Evolutionary conservation across 2,329 filamentous ascomycete species (phyloP).

Genomic region (Aspergillus phoenicis): DNA sequence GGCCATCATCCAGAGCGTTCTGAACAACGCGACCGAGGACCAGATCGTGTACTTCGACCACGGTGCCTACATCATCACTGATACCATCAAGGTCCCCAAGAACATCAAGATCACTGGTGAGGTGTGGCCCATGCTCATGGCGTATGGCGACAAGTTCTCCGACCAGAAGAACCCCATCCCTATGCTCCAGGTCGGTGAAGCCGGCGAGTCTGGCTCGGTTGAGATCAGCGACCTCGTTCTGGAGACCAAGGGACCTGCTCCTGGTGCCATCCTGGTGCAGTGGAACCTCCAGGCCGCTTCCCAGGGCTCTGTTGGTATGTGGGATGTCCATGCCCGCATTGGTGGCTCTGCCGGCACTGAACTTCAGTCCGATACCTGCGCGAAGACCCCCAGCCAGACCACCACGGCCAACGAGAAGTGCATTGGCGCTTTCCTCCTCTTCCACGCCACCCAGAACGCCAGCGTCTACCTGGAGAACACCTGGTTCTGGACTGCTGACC

Average conservation of each 20-base stretch:
- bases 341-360: constrained; percentile 83
- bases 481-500: constrained; percentile 89
- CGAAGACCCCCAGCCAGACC: constrained; percentile 69
- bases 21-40: constrained; percentile 65
- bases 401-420: constrained; percentile 68
- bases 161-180: constrained; percentile 75
- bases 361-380: constrained; percentile 76
- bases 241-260: constrained; percentile 77
- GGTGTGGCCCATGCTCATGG: constrained; percentile 88
- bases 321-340: constrained; percentile 95
- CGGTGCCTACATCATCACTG: constrained; percentile 63
- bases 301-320: constrained; percentile 76
- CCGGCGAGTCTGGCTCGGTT: constrained; percentile 74
- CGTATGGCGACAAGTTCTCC: constrained; percentile 71
- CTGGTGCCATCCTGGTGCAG: constrained; percentile 86
- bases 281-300: constrained; percentile 75
- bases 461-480: constrained; percentile 83
- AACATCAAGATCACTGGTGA: constrained; percentile 87
- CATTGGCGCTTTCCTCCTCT: constrained; percentile 69
- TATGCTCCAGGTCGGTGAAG: constrained; percentile 81
- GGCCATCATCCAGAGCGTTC: constrained; percentile 74
- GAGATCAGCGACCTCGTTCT: constrained; percentile 90
- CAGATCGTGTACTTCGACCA: constrained; percentile 67
- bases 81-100: constrained; percentile 65
- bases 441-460: constrained; percentile 58